These are phyloP conservation scores for Fusarium sp. DNA, from an alignment of 2,329 filamentous ascomycete species.

Conservation along the genomic window DNA sequence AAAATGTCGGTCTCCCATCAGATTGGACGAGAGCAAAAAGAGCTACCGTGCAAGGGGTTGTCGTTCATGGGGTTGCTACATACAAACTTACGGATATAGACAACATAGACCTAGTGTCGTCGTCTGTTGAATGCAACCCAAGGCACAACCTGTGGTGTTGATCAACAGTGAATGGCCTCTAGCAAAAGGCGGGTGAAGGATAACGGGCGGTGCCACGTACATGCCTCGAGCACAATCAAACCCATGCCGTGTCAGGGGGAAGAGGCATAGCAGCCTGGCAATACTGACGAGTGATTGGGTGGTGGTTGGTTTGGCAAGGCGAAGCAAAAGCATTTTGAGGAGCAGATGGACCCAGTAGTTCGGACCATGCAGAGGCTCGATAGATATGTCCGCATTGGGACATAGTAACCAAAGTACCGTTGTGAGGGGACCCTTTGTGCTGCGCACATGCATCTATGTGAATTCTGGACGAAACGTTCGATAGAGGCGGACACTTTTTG, in stretches of 20 bases:
- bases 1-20: slow-evolving; percentile 30
- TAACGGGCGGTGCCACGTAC: slow-evolving; percentile 45
- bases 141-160: slow-evolving; percentile 30
- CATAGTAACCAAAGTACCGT: slow-evolving; percentile 37
- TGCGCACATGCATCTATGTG: slow-evolving; percentile 21
- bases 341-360: slow-evolving; percentile 34
- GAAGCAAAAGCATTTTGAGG: slow-evolving; percentile 16
- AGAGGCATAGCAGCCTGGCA: slow-evolving; percentile 41
- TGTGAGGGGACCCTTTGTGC: slow-evolving; percentile 33
- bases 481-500: background rate
- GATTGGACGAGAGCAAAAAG: slow-evolving; percentile 19
- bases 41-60: background rate
- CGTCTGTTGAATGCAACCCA: slow-evolving; percentile 31
- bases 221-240: slow-evolving; percentile 12
- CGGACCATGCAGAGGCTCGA: slow-evolving; percentile 35
- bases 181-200: slow-evolving; percentile 32
- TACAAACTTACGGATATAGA: background rate
- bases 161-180: slow-evolving; percentile 30
- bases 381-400: slow-evolving; percentile 43
- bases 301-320: slow-evolving; percentile 25
- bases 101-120: slow-evolving; percentile 13
- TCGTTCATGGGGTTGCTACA: background rate
- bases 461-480: background rate
- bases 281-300: slow-evolving; percentile 32
- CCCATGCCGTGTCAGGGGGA: slow-evolving; percentile 33